Evolutionary conservation across 257 asterid species (phyloP), one percentile per base, ranked within the genome.

Genomic region (Scutellaria barbata): DNA sequence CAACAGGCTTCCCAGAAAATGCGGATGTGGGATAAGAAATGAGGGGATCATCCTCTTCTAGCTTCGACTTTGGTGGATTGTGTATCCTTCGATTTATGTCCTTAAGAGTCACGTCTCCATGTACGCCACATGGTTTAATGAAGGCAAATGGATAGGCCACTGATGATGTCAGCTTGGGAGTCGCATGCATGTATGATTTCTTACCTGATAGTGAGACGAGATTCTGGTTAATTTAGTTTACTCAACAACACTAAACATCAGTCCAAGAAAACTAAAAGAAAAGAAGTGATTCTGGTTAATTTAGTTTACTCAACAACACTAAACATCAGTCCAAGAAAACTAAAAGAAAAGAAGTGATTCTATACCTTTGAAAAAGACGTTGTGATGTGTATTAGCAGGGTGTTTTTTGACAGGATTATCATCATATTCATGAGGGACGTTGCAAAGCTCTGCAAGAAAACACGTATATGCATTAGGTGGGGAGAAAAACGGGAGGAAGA

Each of bases 1-100:
- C 92, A 0, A 93, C 97, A 5, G 96, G 98, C 58, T 90, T 94
- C 73, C 98, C 98, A 0, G 97, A 90, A 77, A 94, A 87, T 42
- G 96, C 96, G 14, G 99, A 91, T 51, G 79, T 89, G 17, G 90
- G 95, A 60, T 68, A 89, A 64, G 86, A 41, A 75, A 53, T 83
- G 5, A 75, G 47, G 10, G 81, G 80, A 8, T 85, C 89, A 9
- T 85, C 87, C 39, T 74, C 77, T 58, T 70, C 69, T 72, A 83
- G 82, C 71, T 75, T 82, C 16, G 86, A 51, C 71, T 84, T 85
- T 14, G 89, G 83, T 35, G 99, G 97, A 67, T 84, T 79, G 13
- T 64, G 94, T 68, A 94, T 82, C 66, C 84, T 74, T 69, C 75
- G 95, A 82, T 91, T 91, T 73, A 91, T 91, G 86, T 94, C 97